A percentile compares a stretch with the other conserved stretches of the same genome.
phyloP scores from a whole-genome alignment of 140 eudicot genomes.

The Flaveria floridana region DNA sequence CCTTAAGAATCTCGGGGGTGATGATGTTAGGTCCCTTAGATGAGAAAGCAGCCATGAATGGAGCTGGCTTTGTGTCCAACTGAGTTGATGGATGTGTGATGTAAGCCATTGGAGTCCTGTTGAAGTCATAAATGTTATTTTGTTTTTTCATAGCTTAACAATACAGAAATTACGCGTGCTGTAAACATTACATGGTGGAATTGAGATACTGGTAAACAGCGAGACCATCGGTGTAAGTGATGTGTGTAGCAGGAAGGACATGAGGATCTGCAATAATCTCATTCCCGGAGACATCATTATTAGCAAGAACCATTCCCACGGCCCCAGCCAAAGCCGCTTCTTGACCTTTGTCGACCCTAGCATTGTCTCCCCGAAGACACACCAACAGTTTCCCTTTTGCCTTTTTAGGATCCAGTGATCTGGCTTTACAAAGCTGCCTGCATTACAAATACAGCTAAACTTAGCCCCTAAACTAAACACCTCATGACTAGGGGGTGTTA shows the following conservation, averaged over 20 bases:
- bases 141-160: not conserved
- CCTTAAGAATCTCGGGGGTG: slow-evolving; percentile 85
- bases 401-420: slow-evolving; percentile 59
- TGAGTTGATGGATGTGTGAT: slow-evolving; percentile 54
- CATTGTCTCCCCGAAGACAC: slow-evolving; percentile 75
- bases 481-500: not conserved
- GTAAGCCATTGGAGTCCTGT: slow-evolving; percentile 69
- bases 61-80: slow-evolving; percentile 74
- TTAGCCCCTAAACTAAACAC: not conserved
- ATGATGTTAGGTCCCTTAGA: slow-evolving; percentile 72
- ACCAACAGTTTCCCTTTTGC: slow-evolving; percentile 81
- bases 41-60: slow-evolving; percentile 91
- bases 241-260: slow-evolving; percentile 77
- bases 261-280: slow-evolving; percentile 86
- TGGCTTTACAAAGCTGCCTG: slow-evolving; percentile 64
- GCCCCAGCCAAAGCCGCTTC: slow-evolving; percentile 86
- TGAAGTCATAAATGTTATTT: not conserved
- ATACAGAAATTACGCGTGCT: not conserved
- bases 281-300: slow-evolving; percentile 56
- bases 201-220: slow-evolving; percentile 54
- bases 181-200: slow-evolving; percentile 50
- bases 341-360: slow-evolving; percentile 74
- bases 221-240: slow-evolving; percentile 67
- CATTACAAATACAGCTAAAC: slow-evolving; percentile 7
- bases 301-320: slow-evolving; percentile 81